These are phyloP conservation scores for Corynespora cassiicola DNA, from an alignment of 2,329 filamentous ascomycete genomes.

Conservation along the genomic window DNA sequence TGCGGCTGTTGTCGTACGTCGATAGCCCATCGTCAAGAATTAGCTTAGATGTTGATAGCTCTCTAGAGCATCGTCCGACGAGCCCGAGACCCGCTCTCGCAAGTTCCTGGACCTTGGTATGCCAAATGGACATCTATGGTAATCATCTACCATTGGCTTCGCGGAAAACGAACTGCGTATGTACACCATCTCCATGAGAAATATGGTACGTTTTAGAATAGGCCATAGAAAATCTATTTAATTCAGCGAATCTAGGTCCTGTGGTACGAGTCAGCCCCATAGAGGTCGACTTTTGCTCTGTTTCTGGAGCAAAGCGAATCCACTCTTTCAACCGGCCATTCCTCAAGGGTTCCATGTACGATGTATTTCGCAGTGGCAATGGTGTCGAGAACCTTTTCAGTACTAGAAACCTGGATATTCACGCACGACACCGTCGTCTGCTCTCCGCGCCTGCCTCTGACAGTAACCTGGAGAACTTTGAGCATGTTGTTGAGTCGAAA, in stretches of 20 bases:
- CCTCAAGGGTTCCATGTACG: constrained; percentile 10
- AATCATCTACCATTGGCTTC: constrained; percentile 7
- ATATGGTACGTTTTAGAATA: constrained; percentile 15
- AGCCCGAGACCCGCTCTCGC: constrained; percentile 6
- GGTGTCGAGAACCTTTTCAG: constrained; percentile 4
- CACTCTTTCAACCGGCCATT: constrained; percentile 11
- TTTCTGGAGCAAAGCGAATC: constrained; percentile 11
- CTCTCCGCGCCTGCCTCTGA: constrained; percentile 11
- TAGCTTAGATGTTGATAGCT: no score
- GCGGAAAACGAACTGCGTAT: constrained; percentile 9
- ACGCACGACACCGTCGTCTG: constrained; percentile 11
- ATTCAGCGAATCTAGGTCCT: constrained; percentile 2
- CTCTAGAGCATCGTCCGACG: constrained; percentile 5
- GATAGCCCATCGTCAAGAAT: no score
- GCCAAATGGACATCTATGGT: constrained; percentile 12
- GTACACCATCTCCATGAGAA: constrained; percentile 13
- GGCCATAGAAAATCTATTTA: not conserved
- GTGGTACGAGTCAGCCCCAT: constrained; percentile 14
- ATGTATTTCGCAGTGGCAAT: not conserved
- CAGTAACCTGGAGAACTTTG: constrained; percentile 16
- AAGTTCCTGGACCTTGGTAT: constrained; percentile 17
- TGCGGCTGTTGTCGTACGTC: no score
- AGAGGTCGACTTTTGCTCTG: constrained; percentile 14
- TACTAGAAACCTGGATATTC: constrained; percentile 2
- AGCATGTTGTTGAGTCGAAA: constrained; percentile 44